Evolutionary conservation across 805 yeast species (phyloP), one percentile per base, ranked within the genome.

Genomic region (Clavispora carvajalis): DNA sequence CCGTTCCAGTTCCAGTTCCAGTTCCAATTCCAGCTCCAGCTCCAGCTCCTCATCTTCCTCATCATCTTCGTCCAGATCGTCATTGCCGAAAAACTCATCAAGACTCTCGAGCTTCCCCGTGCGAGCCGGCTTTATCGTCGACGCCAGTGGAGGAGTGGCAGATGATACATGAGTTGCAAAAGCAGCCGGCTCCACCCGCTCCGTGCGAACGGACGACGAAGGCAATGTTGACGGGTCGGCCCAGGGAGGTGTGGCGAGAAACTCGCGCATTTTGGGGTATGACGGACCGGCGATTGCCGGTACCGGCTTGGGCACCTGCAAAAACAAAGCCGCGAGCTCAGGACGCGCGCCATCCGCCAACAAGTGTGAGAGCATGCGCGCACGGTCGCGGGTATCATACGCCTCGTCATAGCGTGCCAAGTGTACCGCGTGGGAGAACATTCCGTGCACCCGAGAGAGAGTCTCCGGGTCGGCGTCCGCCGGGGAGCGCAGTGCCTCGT

Each of bases 341-440:
- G 72, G 70, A 39, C 78, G 52, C 46, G 45, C 53, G 25, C 42
- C 42, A 11, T 64, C 66, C 13, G 52, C 73, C 36, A 88, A 65
- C 3, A 91, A 63, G 0, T 87, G 74, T 18, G 76, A 66, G 22
- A 87, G 67, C 64, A 82, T 71, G 49, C 99, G 71, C 0, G 96
- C 88, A 44, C 91, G 72, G 56, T 93, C 98, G 44, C 98, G 73
- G 1, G 86, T 76, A 55, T 87, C 96, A 51, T 79, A 78, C 3
- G 77, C 74, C 6, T 73, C 68, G 58, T 93, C 99, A 57, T 80
- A 85, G 47, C 81, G 79, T 10, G 85, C 76, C 36, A 87, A 64
- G 16, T 79, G 77, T 31, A 87, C 59, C 1, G 77, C 74, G 50
- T 80, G 71, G 17, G 76, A 70, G 57, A 82, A 88, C 69, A 87